A percentile compares a stretch with the other conserved stretches of the same genome.
Evolutionary conservation across 108 stramenopile species (phyloP).

Genomic region (Bacterosira constricta): DNA sequence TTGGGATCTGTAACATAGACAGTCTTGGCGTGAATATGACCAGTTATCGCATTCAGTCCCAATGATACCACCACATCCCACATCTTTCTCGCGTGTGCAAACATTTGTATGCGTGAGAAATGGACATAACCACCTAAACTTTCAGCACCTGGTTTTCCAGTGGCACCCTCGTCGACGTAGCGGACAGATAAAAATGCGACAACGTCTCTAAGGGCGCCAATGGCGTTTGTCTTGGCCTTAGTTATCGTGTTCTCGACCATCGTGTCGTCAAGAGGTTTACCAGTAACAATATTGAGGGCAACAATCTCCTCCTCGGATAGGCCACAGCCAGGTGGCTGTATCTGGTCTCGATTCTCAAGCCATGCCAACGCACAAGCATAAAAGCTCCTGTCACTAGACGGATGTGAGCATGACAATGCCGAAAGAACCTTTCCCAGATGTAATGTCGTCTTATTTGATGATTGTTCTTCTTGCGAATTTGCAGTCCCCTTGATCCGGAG

Average conservation of each 20-base stretch:
- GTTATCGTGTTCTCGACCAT: slow-evolving; percentile 8
- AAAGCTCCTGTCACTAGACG: slow-evolving; percentile 27
- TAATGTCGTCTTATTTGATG: slow-evolving; percentile 10
- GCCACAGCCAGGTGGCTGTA: slow-evolving; percentile 81
- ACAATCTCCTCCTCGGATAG: slow-evolving; percentile 14
- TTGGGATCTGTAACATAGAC: slow-evolving; percentile 1
- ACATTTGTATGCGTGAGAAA: slow-evolving; percentile 6
- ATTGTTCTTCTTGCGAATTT: slow-evolving; percentile 15
- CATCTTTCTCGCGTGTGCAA: slow-evolving; percentile 19
- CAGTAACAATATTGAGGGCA: background rate
- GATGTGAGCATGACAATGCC: slow-evolving; percentile 22
- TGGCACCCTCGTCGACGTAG: background rate
- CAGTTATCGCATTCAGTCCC: slow-evolving; percentile 40
- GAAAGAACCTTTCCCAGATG: slow-evolving; percentile 29
- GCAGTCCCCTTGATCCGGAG: slow-evolving; percentile 19
- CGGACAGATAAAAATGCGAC: slow-evolving; percentile 19
- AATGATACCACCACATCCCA: slow-evolving; percentile 28
- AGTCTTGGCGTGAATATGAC: slow-evolving; percentile 35
- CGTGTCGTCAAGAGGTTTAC: no score
- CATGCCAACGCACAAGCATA: slow-evolving; percentile 70
- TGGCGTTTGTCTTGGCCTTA: slow-evolving; percentile 15
- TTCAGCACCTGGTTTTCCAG: background rate
- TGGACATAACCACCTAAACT: slow-evolving; percentile 1
- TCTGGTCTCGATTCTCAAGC: slow-evolving; percentile 55
- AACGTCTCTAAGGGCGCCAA: slow-evolving; percentile 20